Base-by-base conservation (phyloP, 306 rosid species). In the Castanopsis chinensis region DNA sequence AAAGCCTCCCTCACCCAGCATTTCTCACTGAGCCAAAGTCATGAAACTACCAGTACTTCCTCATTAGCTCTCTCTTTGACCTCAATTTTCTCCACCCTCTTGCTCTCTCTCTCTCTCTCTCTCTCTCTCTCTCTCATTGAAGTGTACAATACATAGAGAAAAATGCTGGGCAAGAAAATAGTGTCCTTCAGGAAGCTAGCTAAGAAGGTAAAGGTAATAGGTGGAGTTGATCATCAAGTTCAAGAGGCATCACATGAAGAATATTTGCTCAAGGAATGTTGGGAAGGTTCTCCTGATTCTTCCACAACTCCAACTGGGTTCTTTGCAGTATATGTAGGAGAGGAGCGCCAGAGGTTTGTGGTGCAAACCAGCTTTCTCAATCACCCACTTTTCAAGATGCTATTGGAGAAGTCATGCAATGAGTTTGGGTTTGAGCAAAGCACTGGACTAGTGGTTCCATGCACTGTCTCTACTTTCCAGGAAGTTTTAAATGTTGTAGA, bases 321-420 rank as follows among this genome's bases (percentile, higher is more conserved):
- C 72, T 81, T 95, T 30, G 97, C 93, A 3, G 56, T 92, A 45
- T 95, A 95, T 69, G 91, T 95, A 0, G 99, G 99, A 19, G 92
- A 93, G 9, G 97, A 95, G 63, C 83, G 80, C 12, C 90, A 76
- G 18, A 84, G 98, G 53, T 85, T 83, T 75, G 93, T 92, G 75
- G 94, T 95, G 41, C 95, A 91, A 5, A 95, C 93, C 7, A 82
- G 89, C 81, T 92, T 80, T 79, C 98, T 95, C 52, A 79, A 90
- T 56, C 99, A 92, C 64, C 99, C 99, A 1, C 88, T 95, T 21
- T 91, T 95, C 89, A 95, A 90, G 94, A 95, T 92, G 78, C 52
- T 92, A 79, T n/a, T 92, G 53, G 92, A 92, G 75, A 95, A 92
- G 79, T 82, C 99, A 3, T 80, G 82, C 78, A 76, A 90, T 53